Conservation (phyloP, 2,329 filamentous ascomycete genomes). For the Aureobasidium sp. region DNA sequence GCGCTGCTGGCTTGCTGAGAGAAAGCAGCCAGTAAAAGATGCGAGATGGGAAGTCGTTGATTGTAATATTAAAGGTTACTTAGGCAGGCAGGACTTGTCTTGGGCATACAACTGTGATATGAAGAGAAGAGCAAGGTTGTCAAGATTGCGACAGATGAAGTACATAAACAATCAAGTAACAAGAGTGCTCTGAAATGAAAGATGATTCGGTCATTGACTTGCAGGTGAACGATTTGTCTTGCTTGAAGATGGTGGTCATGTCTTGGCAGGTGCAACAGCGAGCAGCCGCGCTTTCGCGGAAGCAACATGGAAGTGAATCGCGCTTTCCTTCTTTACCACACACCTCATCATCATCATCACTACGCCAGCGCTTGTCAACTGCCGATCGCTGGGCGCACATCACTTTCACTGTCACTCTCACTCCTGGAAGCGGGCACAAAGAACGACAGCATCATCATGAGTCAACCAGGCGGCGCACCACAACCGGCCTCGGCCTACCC, state of each 20-base stretch:
- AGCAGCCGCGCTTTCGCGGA: background rate
- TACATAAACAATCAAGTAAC: background rate
- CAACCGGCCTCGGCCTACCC: background rate
- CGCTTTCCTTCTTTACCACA: background rate
- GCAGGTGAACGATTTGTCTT: background rate
- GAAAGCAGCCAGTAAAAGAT: slow-evolving; percentile 62
- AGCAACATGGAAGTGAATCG: background rate
- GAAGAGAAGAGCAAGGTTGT: background rate
- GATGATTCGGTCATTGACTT: too few relatives aligned
- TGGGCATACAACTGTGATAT: background rate
- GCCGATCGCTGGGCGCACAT: background rate
- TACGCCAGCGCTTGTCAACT: background rate
- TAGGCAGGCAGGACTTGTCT: slow-evolving; percentile 1
- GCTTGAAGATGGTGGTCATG: background rate
- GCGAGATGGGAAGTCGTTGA: slow-evolving; percentile 51
- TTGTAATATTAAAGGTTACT: background rate
- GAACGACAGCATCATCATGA: slow-evolving; percentile 6
- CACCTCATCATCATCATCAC: background rate
- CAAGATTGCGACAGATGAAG: background rate
- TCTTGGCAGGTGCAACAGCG: background rate
- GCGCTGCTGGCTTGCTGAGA: slow-evolving; percentile 58
- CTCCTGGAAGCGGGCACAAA: background rate
- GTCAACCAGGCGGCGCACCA: background rate
- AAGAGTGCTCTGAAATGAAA: background rate
- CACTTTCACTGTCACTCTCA: background rate